Evolutionary conservation across 331 rosid genomes (phyloP).

Genomic region (Saraca asoca): DNA sequence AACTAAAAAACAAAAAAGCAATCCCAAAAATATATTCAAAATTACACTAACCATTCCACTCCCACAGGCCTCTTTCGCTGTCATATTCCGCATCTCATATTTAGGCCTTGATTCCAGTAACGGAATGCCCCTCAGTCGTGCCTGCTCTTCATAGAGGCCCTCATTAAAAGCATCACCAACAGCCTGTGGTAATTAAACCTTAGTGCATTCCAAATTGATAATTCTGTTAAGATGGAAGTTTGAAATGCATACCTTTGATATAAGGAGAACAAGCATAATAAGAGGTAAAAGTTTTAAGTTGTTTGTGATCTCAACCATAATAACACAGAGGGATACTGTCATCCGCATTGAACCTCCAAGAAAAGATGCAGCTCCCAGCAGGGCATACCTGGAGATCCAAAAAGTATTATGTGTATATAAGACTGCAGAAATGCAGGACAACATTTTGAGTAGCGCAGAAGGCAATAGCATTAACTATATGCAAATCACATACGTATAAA

Average conservation of each 20-base stretch:
- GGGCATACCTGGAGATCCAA: slow-evolving; percentile 68
- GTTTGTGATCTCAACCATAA: slow-evolving; percentile 97
- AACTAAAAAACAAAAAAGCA: slow-evolving; percentile 14
- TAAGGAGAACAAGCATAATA: slow-evolving; percentile 96
- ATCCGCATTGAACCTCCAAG: slow-evolving; percentile 98
- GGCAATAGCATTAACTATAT: slow-evolving; percentile 16
- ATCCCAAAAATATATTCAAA: slow-evolving; percentile 19
- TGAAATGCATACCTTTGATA: slow-evolving; percentile 73
- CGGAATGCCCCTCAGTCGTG: slow-evolving; percentile 79
- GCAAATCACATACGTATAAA: neutral
- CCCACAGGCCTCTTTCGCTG: slow-evolving; percentile 91
- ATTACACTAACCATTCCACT: slow-evolving; percentile 61
- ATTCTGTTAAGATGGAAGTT: slow-evolving; percentile 10
- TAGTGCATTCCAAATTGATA: slow-evolving; percentile 26
- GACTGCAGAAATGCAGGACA: neutral
- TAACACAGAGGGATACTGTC: slow-evolving; percentile 93
- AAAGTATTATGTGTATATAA: slow-evolving; percentile 22
- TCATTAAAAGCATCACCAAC: slow-evolving; percentile 98
- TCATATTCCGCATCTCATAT: slow-evolving; percentile 90
- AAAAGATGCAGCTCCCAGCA: slow-evolving; percentile 68
- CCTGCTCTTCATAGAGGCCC: slow-evolving; percentile 92
- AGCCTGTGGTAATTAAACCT: slow-evolving; percentile 58
- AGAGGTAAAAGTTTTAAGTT: slow-evolving; percentile 83
- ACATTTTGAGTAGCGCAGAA: slow-evolving; percentile 8
- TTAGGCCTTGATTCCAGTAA: slow-evolving; percentile 91